A percentile compares a stretch with the other conserved stretches of the same genome.
phyloP scores from a whole-genome alignment of 495 filamentous ascomycete genomes.

The Xylaria castorea region DNA sequence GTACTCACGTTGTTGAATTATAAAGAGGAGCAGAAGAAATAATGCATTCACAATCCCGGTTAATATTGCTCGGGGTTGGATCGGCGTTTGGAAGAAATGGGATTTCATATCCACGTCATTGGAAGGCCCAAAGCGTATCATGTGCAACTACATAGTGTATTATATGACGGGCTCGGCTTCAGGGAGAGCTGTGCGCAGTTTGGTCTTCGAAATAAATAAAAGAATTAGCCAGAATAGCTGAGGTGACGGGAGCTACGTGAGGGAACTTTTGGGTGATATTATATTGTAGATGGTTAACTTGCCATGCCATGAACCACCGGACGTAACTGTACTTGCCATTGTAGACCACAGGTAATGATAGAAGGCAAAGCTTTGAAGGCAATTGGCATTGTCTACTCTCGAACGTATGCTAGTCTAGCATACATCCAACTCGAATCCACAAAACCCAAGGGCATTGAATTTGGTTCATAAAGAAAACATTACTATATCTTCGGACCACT shows the following conservation, averaged over 20 bases:
- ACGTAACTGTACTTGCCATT: neutral
- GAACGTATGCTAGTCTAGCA: too few relatives aligned
- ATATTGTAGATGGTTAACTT: neutral
- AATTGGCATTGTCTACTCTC: neutral
- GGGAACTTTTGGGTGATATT: neutral
- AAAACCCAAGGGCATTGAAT: neutral
- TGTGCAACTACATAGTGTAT: slow-evolving; percentile 28
- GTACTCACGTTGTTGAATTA: slow-evolving; percentile 16
- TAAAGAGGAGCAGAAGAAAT: slow-evolving; percentile 15
- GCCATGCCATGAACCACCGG: too few relatives aligned
- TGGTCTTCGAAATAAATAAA: slow-evolving; percentile 21
- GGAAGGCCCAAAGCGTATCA: slow-evolving; percentile 22
- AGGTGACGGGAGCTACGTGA: neutral
- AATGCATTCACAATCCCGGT: slow-evolving; percentile 27
- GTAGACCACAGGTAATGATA: neutral
- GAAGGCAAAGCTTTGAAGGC: neutral
- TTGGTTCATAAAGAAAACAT: neutral
- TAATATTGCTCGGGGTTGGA: slow-evolving; percentile 27
- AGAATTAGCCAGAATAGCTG: slow-evolving; percentile 11
- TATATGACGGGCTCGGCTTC: slow-evolving; percentile 22
- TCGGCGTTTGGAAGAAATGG: slow-evolving; percentile 29
- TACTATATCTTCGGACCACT: neutral
- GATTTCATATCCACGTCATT: slow-evolving; percentile 18
- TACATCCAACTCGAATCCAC: neutral
- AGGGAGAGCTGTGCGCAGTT: slow-evolving; percentile 17